A percentile compares a stretch with the other conserved stretches of the same genome.
phyloP scores from a whole-genome alignment of 768 basidiomycete species.

The Leccinum disarticulatum region DNA sequence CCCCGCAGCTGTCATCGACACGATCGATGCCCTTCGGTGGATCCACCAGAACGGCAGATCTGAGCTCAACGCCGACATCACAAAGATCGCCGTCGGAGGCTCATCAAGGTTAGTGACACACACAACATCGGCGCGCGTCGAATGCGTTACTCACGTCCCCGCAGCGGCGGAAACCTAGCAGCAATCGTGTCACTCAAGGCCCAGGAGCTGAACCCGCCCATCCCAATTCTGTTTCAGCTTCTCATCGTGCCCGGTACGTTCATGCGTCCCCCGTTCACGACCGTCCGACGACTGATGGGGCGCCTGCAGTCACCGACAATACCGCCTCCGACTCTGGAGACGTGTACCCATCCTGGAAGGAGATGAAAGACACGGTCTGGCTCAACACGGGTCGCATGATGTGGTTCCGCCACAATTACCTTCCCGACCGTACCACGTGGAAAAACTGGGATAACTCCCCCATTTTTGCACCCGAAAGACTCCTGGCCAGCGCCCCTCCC shows the following conservation, averaged over 20 bases:
- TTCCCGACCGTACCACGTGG: conserved; percentile 59
- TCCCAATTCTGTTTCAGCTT: conserved; percentile 62
- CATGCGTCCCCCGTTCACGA: not conserved
- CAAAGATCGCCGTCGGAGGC: conserved; percentile 67
- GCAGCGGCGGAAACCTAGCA: conserved; percentile 70
- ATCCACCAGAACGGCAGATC: conserved; percentile 46
- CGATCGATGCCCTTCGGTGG: conserved; percentile 67
- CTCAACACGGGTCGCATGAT: conserved; percentile 61
- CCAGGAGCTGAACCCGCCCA: conserved; percentile 43
- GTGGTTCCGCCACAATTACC: conserved; percentile 70
- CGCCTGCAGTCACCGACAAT: conserved; percentile 56
- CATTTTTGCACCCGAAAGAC: conserved; percentile 59
- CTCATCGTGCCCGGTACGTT: conserved; percentile 60
- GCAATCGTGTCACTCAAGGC: conserved; percentile 67
- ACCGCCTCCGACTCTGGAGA: conserved; percentile 46
- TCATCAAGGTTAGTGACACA: conserved; percentile 51
- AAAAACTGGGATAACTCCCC: conserved; percentile 71
- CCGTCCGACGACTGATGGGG: not conserved
- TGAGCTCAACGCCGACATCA: conserved; percentile 47
- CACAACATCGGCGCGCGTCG: not conserved
- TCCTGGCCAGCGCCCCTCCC: conserved; percentile 49
- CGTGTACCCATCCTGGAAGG: conserved; percentile 50
- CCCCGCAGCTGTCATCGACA: conserved; percentile 70
- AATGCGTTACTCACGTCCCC: not conserved
- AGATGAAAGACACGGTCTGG: conserved; percentile 58